A percentile compares a stretch with the other conserved stretches of the same genome.
These are phyloP conservation scores for Cyclostephanos invisitatus DNA, from an alignment of 108 stramenopile genomes.

Conservation along the genomic window DNA sequence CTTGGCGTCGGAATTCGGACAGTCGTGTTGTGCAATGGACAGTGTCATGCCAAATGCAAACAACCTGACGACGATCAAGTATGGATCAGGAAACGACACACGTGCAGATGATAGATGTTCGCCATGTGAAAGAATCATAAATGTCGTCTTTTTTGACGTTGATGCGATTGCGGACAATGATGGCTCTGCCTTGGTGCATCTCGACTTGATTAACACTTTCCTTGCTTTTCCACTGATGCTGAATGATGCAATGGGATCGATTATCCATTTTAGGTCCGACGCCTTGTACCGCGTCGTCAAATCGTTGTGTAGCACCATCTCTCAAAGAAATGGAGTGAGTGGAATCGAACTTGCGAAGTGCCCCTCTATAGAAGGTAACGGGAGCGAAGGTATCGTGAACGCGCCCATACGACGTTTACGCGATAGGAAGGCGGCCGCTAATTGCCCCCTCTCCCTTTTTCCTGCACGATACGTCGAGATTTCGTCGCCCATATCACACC, in stretches of 20 bases:
- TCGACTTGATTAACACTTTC: neutral
- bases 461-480: slow-evolving; percentile 32
- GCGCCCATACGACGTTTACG: slow-evolving; percentile 25
- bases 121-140: neutral
- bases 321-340: neutral
- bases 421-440: slow-evolving; percentile 15
- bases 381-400: neutral
- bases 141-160: slow-evolving; percentile 1
- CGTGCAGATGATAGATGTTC: neutral
- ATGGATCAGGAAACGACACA: neutral
- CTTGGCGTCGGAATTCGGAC: neutral
- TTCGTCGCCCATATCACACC: neutral
- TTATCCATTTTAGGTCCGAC: neutral
- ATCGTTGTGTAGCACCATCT: neutral
- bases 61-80: neutral
- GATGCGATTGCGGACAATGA: neutral
- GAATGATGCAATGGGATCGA: neutral
- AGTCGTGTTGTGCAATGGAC: neutral
- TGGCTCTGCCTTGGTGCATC: neutral
- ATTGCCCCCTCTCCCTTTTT: slow-evolving; percentile 28
- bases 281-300: neutral
- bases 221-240: neutral
- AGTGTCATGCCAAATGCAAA: neutral
- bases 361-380: neutral
- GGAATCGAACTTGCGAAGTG: neutral